Evolutionary conservation across 805 yeast genomes (phyloP), one percentile per base, ranked within the genome.

Genomic region (Wickerhamomyces kurtzmanii): DNA sequence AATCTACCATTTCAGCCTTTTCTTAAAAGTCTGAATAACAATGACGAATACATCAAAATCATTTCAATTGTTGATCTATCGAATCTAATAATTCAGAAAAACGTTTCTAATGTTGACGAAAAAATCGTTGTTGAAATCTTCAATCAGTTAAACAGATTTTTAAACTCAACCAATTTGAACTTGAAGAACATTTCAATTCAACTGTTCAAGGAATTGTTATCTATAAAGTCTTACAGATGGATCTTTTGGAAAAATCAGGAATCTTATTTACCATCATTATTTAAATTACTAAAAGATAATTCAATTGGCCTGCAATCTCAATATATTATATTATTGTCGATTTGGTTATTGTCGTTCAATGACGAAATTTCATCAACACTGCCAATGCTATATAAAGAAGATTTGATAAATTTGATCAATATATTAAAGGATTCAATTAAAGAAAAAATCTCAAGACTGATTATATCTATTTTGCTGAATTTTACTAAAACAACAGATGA

Each of bases 311-410:
- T 87, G 36, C 98, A 91, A 60, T 68, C 85, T 42, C 86, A 80
- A 51, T 91, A 91, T 57, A 71, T 82, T 44, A 64, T 78, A 5
- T 66, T 89, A 38, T 64, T 91, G 48, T 65, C 78, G 14, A 61
- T 84, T 26, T 91, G 98, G 98, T 63, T 86, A 29, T 62, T 85
- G 36, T 74, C 94, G 4, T 91, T 89, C 58, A 78, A 72, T 50
- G 53, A 53, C n/a, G 38, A 49, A 25, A 63, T 74, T 22, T 66
- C 75, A 33, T 40, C 42, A 36, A 65, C 53, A 36, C 61, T 68
- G 41, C 68, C 62, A 34, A 57, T 56, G 43, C 65, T 55, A 68
- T 47, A 68, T 69, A 31, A 75, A 60, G 26, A 62, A 47, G 52
- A 65, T 67, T 57, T 63, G 37, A 45, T 45, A 30, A 53, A 43